Evolutionary conservation across 2,329 filamentous ascomycete genomes (phyloP), one percentile per base, ranked within the genome.

Genomic region (Fusarium sp.): DNA sequence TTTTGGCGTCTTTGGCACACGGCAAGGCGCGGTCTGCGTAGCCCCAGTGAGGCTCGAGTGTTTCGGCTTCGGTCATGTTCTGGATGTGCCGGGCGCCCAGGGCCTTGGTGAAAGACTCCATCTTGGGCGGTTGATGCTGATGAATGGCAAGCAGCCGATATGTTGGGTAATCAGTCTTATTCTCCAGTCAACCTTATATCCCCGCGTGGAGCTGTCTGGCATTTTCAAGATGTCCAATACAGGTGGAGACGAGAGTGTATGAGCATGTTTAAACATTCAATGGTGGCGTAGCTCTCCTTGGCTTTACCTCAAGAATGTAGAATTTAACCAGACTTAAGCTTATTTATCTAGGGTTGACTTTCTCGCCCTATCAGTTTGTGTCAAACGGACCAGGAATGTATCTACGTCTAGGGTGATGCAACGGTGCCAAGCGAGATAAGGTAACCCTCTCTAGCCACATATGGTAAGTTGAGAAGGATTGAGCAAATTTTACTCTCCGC

Each of bases 41-140:
- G 12, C 51, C 41, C 51, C 41, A 55, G 4, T 55, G 28, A 11
- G 27, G 21, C 9, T 47, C 28, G 7, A 47, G 41, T 8, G 12
- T 34, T 16, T 16, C 34, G 18, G 53, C 53, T 46, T 55, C 53
- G 11, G 21, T 55, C 41, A 46, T 47, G 10, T 55, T 34, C 28
- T 32, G 41, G 2, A 34, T 55, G 3, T 55, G 28, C 41, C 53
- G 28, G 6, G 28, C 51, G 3, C 21, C 28, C 4, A 55, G 41
- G 8, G 7, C 7, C 6, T 5, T 20, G 4, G 9, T 2, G 8
- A 20, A 8, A 20, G 51, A 27, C 18, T 23, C 41, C 51, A 55
- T 55, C 1, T 25, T 27, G 20, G 11, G 9, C 5, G 14, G 4
- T 7, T 4, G 8, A 2, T 21, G 14, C 14, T 21, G 32, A 18